Conservation (phyloP, 192 early-diverging fungal species). For the Entomortierella parvispora region DNA sequence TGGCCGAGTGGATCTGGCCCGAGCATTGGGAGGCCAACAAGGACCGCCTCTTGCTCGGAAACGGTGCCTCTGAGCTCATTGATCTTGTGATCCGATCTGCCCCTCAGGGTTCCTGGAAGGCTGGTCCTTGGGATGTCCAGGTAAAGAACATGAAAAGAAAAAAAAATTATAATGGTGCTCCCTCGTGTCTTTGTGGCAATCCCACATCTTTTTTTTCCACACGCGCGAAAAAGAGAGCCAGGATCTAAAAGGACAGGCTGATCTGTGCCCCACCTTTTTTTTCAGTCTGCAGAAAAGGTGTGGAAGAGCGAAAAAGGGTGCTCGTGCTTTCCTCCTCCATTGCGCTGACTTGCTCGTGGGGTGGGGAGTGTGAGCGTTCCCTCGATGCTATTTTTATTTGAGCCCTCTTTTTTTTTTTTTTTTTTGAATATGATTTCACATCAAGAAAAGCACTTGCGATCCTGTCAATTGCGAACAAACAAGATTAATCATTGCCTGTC, state of each 20-base stretch:
- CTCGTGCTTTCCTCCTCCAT: background rate
- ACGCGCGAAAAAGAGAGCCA: background rate
- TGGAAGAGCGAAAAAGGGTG: too few species aligned
- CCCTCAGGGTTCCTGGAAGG: constrained; percentile 82
- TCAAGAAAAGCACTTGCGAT: too few species aligned
- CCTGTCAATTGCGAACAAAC: too few species aligned
- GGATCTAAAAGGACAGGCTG: background rate
- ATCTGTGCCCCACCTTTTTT: constrained; percentile 18
- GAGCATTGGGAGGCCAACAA: constrained; percentile 61
- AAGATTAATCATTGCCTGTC: background rate
- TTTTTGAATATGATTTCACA: too few species aligned
- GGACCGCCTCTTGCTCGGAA: constrained; percentile 81
- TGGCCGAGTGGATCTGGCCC: constrained; percentile 86
- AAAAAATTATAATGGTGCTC: background rate
- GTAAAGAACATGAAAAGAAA: constrained; percentile 36
- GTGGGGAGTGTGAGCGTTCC: background rate
- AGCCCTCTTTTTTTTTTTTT: constrained; percentile 3
- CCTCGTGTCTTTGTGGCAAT: background rate
- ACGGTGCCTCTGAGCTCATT: constrained; percentile 92
- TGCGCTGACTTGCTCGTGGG: background rate
- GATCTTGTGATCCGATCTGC: constrained; percentile 87
- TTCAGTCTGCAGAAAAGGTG: background rate
- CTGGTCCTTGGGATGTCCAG: constrained; percentile 83
- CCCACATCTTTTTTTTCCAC: background rate
- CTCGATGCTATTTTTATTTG: background rate